Percentiles rank a stretch among this genome's conserved stretches.
Conservation (phyloP, 495 filamentous ascomycete genomes). For the Penicillium subrubescens region DNA sequence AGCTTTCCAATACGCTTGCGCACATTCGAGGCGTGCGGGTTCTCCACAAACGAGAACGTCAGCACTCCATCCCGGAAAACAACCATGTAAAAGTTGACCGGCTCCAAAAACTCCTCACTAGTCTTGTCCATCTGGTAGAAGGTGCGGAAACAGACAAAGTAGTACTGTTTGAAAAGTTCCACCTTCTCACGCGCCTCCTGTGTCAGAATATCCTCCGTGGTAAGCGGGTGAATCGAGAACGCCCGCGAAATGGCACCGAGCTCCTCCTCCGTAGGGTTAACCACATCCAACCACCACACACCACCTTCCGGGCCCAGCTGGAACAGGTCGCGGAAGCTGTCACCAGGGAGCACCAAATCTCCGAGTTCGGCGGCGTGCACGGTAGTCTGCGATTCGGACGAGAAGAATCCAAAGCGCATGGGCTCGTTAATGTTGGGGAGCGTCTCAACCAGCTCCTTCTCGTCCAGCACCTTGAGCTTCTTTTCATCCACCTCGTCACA, state of each 20-base stretch:
- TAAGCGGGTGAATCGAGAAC: conserved; percentile 91
- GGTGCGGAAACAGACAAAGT: conserved; percentile 95
- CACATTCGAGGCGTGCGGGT: conserved; percentile 82
- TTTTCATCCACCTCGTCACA: conserved; percentile 25
- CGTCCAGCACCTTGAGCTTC: conserved; percentile 29
- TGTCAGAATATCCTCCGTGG: conserved; percentile 89
- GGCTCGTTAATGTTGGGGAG: conserved; percentile 55
- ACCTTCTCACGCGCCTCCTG: conserved; percentile 98
- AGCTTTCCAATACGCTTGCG: conserved; percentile 88
- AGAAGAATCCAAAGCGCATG: conserved; percentile 93
- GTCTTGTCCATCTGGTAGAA: conserved; percentile 81
- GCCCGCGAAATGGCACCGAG: conserved; percentile 84
- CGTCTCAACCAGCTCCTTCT: conserved; percentile 35
- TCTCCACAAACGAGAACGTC: conserved; percentile 87
- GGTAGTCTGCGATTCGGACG: conserved; percentile 85
- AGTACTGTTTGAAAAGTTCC: conserved; percentile 94
- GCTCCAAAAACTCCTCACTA: conserved; percentile 78
- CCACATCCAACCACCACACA: conserved; percentile 95
- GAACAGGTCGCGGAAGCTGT: conserved; percentile 87
- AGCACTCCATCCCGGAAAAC: conserved; percentile 95
- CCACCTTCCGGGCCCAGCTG: conserved; percentile 71
- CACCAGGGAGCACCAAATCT: conserved; percentile 82
- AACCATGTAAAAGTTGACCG: conserved; percentile 93
- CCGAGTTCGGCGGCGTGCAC: conserved; percentile 88
- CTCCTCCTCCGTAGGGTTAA: conserved; percentile 87